These are phyloP conservation scores for Xerocomellus intermedius DNA, from an alignment of 768 basidiomycete genomes.

Conservation along the genomic window DNA sequence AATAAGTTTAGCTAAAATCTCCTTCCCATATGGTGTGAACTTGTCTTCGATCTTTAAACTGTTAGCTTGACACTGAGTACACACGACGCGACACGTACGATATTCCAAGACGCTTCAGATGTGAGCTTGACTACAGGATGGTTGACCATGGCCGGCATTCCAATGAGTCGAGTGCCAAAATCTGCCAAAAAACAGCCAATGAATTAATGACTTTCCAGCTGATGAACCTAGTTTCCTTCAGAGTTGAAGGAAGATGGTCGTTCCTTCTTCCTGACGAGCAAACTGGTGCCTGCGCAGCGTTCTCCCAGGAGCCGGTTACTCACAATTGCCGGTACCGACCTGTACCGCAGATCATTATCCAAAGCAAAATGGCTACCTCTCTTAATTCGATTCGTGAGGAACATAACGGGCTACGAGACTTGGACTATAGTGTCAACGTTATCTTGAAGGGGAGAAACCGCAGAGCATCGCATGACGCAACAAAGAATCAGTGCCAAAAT, in stretches of 20 bases:
- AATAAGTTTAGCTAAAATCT: slow-evolving; percentile 80
- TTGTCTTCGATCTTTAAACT: slow-evolving; percentile 76
- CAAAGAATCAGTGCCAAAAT: slow-evolving; percentile 16
- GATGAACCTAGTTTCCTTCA: background rate
- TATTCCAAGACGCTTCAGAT: slow-evolving; percentile 82
- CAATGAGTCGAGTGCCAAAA: background rate
- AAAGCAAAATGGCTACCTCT: background rate
- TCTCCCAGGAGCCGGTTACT: slow-evolving; percentile 11
- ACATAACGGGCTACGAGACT: slow-evolving; percentile 2
- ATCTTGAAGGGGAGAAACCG: background rate
- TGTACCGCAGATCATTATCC: too few species aligned
- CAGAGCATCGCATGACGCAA: background rate
- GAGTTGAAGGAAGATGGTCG: too few species aligned
- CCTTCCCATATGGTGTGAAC: slow-evolving; percentile 87
- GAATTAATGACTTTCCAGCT: too few species aligned
- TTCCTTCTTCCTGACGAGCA: too few species aligned
- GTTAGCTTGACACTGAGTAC: slow-evolving; percentile 4
- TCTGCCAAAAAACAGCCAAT: background rate
- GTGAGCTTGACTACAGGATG: slow-evolving; percentile 79
- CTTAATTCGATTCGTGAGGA: slow-evolving; percentile 11
- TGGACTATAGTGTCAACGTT: slow-evolving; percentile 9
- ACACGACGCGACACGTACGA: slow-evolving; percentile 47
- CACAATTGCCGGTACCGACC: background rate
- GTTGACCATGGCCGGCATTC: slow-evolving; percentile 47
- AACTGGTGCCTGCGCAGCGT: too few species aligned